Conservation (phyloP, 2,329 filamentous ascomycete genomes). For the Diaporthe sp. region DNA sequence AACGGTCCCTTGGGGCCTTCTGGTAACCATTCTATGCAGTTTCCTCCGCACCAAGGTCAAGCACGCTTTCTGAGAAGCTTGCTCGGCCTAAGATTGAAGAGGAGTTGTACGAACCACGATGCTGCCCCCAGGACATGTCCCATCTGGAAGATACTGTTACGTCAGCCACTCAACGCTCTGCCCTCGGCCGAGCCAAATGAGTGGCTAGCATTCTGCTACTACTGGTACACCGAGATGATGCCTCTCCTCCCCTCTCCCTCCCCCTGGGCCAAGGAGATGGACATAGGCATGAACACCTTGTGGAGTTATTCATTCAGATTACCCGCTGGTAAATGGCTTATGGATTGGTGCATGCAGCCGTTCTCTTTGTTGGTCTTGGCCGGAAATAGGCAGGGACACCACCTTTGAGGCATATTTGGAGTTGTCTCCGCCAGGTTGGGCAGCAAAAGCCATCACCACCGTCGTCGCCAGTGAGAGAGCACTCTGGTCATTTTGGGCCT, state of each 20-base stretch:
- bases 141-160: too few species aligned
- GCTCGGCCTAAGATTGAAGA: not conserved
- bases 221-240: not conserved
- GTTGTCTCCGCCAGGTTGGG: not conserved
- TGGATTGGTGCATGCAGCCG: too few species aligned
- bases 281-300: too few species aligned
- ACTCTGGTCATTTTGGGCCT: not conserved
- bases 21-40: not conserved
- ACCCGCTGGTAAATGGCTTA: too few species aligned
- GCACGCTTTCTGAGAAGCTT: not conserved
- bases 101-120: too few species aligned
- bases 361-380: not conserved
- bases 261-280: too few species aligned
- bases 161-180: not conserved
- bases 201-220: not conserved
- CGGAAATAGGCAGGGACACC: too few species aligned
- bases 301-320: too few species aligned
- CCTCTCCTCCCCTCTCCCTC: too few species aligned
- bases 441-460: not conserved
- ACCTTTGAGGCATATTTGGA: not conserved
- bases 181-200: too few species aligned
- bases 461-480: not conserved
- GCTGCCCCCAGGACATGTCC: too few species aligned
- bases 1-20: not conserved
- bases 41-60: not conserved